Evolutionary conservation across 441 rosid species (phyloP), one percentile per base, ranked within the genome.

Genomic region (Gossypium laxum): DNA sequence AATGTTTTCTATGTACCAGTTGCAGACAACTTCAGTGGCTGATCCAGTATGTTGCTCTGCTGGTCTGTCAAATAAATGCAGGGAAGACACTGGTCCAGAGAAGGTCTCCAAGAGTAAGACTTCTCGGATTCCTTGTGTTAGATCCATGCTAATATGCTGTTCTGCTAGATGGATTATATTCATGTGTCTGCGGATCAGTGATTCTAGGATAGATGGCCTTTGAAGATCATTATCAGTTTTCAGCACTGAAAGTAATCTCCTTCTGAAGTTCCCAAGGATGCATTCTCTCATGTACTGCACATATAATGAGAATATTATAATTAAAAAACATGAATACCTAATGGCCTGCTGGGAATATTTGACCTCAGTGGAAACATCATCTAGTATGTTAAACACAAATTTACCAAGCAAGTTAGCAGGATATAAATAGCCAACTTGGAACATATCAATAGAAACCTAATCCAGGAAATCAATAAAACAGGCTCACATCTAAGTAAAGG

Each of bases 231-330:
- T 95, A 82, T 92, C 98, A 17, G 85, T 88, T 84, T 91, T 92
- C 65, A 92, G 82, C 19, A 84, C 87, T 56, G 90, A 75, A 56
- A 88, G 91, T 72, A 95, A 82, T 86, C 98, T 89, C 83, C 96
- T 91, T 81, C 88, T 89, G 92, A 95, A 91, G 86, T 95, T 92
- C 70, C 91, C 92, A 3, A 95, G 93, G 74, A 95, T 86, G 83
- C 99, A 89, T 77, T 92, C 99, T 82, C 99, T 89, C 99, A 89
- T 91, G 84, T 92, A 95, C 99, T 95, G 93, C 88, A 86, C 66
- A 70, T 30, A 58, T 30, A 45, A 76, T 38, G 43, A 41, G 71
- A 68, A 10, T 59, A 24, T 26, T 45, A 17, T 24, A 58, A 59
- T 45, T 4, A 28, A 8, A 15, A 56, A 17, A 58, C 12, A 15